Evolutionary conservation across 202 grass and related monocot species (phyloP).

Genomic region (Zoysia matrella): DNA sequence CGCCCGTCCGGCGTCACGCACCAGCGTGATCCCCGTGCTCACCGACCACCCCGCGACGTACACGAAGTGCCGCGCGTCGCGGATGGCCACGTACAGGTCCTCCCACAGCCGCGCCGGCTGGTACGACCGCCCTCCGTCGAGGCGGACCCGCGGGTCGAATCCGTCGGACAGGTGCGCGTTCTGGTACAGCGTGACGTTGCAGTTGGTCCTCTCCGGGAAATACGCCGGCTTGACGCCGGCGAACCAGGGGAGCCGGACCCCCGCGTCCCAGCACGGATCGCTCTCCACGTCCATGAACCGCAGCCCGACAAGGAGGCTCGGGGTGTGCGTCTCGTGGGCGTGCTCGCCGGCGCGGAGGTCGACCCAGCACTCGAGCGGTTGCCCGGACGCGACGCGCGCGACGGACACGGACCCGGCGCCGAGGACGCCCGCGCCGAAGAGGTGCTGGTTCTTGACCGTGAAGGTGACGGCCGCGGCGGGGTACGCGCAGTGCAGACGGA

Average conservation of each 20-base stretch:
- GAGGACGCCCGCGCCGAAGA: constrained; percentile 54
- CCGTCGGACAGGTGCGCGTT: constrained; percentile 63
- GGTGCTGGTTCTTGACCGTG: constrained; percentile 73
- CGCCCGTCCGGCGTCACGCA: constrained; percentile 66
- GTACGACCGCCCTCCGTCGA: constrained; percentile 44
- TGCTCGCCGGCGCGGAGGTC: constrained; percentile 55
- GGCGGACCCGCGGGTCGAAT: constrained; percentile 54
- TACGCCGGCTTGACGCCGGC: constrained; percentile 53
- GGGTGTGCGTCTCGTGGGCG: constrained; percentile 41
- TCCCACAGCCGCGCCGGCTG: constrained; percentile 66
- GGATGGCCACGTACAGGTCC: constrained; percentile 64
- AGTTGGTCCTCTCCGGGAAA: constrained; percentile 62
- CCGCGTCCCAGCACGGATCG: constrained; percentile 68
- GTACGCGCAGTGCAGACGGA: constrained; percentile 76
- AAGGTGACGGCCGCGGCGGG: constrained; percentile 44
- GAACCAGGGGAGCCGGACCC: constrained; percentile 46
- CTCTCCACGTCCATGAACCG: constrained; percentile 38
- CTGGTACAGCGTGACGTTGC: constrained; percentile 77
- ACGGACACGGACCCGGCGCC: constrained; percentile 54
- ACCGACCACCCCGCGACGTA: constrained; percentile 87
- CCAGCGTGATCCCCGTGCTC: constrained; percentile 63
- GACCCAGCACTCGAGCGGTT: constrained; percentile 56
- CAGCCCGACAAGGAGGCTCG: constrained; percentile 55
- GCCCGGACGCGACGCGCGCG: constrained; percentile 34
- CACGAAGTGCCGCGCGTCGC: constrained; percentile 69